Evolutionary conservation across 257 asterid genomes (phyloP), one percentile per base, ranked within the genome.

Genomic region (Solanum okadae): DNA sequence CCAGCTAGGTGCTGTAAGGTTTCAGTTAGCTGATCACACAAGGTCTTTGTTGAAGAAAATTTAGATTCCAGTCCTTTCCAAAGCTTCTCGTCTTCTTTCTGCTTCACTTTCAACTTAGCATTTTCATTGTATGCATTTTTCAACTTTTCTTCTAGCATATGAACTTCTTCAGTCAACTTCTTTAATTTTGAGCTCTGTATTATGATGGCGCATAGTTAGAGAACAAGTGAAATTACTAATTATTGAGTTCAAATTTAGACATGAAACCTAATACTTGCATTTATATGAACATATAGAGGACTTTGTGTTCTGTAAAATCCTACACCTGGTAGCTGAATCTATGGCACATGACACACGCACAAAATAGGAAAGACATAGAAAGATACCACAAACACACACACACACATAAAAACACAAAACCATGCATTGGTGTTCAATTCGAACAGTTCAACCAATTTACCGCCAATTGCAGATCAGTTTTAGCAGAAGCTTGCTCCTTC

Each of bases 41-140:
- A 85, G 78, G 95, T 91, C 93, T 94, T 96, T 38, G 98, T 94
- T 44, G 95, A 95, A 87, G 93, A 91, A 91, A 97, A 93, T 90
- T 97, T 97, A 25, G 98, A 96, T 84, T 96, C 98, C 82, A 97
- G 94, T 84, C 98, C 99, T 88, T 84, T 93, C 99, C 99, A 96
- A n/a, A 95, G 96, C 92, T 95, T 96, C 91, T 94, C 97, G 87
- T 97, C 99, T 90, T 97, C 99, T 91, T 95, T 96, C 91, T 94
- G 98, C 93, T 92, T 96, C 88, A 93, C 98, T 89, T 93, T 95
- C 77, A 94, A 92, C 92, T 93, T 95, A 4, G 97, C 94, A 90
- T 97, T 97, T 91, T 97, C 99, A 83, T 96, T 97, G 88, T 94
- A 92, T 8, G 97, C 98, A 91, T 83, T 93, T 92, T 94, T 98